These are phyloP conservation scores for Mortierella sp. DNA, from an alignment of 371 early-diverging fungal species.

Conservation along the genomic window DNA sequence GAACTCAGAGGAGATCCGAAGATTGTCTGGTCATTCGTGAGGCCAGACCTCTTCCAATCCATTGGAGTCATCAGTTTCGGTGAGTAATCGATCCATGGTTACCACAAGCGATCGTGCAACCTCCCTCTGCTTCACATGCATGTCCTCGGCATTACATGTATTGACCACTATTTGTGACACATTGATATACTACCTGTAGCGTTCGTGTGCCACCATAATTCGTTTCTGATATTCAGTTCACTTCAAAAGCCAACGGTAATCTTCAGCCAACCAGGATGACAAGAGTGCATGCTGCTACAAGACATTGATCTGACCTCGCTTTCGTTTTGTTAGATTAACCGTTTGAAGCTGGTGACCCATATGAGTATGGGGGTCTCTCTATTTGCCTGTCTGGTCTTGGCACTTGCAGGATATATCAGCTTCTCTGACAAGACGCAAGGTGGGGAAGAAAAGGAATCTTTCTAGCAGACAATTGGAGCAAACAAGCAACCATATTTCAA, in stretches of 20 bases:
- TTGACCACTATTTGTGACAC: background rate
- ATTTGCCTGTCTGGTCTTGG: slow-evolving; percentile 72
- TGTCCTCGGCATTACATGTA: no score
- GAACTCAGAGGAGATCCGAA: slow-evolving; percentile 65
- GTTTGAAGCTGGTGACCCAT: slow-evolving; percentile 79
- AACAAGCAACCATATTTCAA: no score
- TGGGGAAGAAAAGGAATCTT: slow-evolving; percentile 20
- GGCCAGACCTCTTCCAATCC: slow-evolving; percentile 75
- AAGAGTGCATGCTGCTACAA: background rate
- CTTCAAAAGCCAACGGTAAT: slow-evolving; percentile 71
- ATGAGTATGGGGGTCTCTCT: slow-evolving; percentile 75
- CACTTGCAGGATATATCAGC: slow-evolving; percentile 70
- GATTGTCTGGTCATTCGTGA: slow-evolving; percentile 60
- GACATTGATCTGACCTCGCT: background rate
- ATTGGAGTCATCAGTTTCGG: slow-evolving; percentile 88
- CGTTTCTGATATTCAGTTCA: slow-evolving; percentile 82
- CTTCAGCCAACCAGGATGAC: background rate
- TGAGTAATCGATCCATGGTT: slow-evolving; percentile 47
- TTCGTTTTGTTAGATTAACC: slow-evolving; percentile 60
- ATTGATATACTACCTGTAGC: slow-evolving; percentile 57
- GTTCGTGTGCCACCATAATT: slow-evolving; percentile 89
- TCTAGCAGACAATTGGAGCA: no score
- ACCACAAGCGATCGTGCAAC: no score
- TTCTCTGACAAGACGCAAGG: slow-evolving; percentile 81
- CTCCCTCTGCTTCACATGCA: no score